Base-by-base conservation (phyloP, 2,329 filamentous ascomycete species). In the Colletotrichum eremochloae region DNA sequence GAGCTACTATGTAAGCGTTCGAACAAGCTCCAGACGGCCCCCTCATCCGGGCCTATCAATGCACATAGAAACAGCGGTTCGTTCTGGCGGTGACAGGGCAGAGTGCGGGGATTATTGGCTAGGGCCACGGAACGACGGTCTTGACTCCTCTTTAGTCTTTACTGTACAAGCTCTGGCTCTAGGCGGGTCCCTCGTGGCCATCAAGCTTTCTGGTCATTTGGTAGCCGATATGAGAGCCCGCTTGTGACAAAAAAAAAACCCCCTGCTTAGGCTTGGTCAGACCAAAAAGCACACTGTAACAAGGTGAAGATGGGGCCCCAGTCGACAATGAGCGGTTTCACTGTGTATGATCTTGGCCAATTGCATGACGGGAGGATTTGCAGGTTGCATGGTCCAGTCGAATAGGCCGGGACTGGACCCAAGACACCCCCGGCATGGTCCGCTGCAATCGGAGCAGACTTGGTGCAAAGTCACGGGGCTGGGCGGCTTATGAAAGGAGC, bases 401-500 rank as follows among this genome's bases (percentile, higher is more conserved):
- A 29, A 56, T 69, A 60, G 69, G 61, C 69, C 60, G 66, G 24
- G 69, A 69, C 66, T 72, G 69, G 66, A 50, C 66, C 69, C 53
- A 29, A 33, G 55, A 11, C 38, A 5, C 36, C 48, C 61, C 48
- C 36, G 36, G 29, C n/a, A 63, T 40, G 46, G 36, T 42, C 61
- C 61, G 36, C 61, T 63, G 61, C 36, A 52, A 20, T 63, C 40
- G 58, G 50, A 33, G 52, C 48, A 72, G 53, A 64, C 57, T 36
- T 61, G 67, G 71, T 46, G 50, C 62, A 71, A 73, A 73, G 67
- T 73, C 71, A 73, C 71, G 71, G 71, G 71, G 71, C 71, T 73
- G 71, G 71, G 62, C 67, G 56, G 70, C 60, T 72, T 73, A 73
- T 73, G 71, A 71, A 67, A 73, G 68, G 56, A 70, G 66, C 42